Conservation (phyloP, 495 filamentous ascomycete genomes). For the Penicillium paxilli region DNA sequence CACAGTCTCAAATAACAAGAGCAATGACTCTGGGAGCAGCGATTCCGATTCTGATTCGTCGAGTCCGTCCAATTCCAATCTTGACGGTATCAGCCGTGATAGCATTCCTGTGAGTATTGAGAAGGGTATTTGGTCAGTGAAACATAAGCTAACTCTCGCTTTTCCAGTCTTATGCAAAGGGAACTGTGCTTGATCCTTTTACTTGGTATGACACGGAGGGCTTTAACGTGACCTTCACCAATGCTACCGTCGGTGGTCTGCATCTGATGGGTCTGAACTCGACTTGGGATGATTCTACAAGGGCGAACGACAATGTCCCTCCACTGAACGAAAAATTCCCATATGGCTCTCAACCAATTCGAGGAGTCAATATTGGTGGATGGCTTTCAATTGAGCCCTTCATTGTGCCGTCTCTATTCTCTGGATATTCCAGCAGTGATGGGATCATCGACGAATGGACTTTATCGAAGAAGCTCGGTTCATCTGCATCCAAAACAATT, state of each 20-base stretch:
- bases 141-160: neutral
- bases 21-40: slow-evolving; percentile 18
- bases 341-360: slow-evolving; percentile 78
- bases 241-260: slow-evolving; percentile 78
- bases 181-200: slow-evolving; percentile 84
- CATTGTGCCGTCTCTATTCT: slow-evolving; percentile 90
- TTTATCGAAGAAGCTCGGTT: slow-evolving; percentile 67
- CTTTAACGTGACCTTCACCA: slow-evolving; percentile 94
- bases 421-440: slow-evolving; percentile 56
- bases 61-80: slow-evolving; percentile 52
- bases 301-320: slow-evolving; percentile 77
- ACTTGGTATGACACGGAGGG: slow-evolving; percentile 89
- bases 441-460: slow-evolving; percentile 89
- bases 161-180: slow-evolving; percentile 55
- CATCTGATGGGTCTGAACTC: slow-evolving; percentile 87
- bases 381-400: slow-evolving; percentile 96
- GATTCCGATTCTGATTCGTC: slow-evolving; percentile 26
- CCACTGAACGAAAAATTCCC: slow-evolving; percentile 65
- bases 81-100: slow-evolving; percentile 57
- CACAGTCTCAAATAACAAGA: slow-evolving; percentile 67
- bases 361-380: slow-evolving; percentile 91
- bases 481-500: slow-evolving; percentile 57
- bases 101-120: slow-evolving; percentile 58
- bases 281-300: slow-evolving; percentile 80
- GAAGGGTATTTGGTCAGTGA: neutral